These are phyloP conservation scores for Aspergillus udagawae DNA, from an alignment of 2,329 filamentous ascomycete species.

Conservation along the genomic window DNA sequence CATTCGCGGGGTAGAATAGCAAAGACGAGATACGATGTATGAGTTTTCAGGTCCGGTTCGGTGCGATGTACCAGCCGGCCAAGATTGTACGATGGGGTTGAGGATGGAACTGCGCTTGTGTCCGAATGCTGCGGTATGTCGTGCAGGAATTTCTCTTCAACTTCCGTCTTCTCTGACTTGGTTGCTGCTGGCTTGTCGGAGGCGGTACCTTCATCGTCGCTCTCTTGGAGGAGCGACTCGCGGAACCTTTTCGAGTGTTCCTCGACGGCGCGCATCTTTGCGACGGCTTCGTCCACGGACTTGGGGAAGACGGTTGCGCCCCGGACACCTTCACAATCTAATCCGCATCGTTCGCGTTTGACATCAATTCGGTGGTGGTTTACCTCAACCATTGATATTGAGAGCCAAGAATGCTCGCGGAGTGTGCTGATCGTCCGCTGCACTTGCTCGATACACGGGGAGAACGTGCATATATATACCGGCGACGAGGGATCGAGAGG, in stretches of 20 bases:
- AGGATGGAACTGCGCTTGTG: constrained; percentile 9
- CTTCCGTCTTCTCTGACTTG: constrained; percentile 14
- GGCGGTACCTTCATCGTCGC: constrained; percentile 13
- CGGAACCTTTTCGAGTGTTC: constrained; percentile 64
- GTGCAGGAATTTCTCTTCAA: constrained; percentile 28
- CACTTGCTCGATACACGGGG: constrained; percentile 94
- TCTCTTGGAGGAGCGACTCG: constrained; percentile 25
- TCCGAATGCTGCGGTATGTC: neutral
- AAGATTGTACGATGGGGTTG: constrained; percentile 61
- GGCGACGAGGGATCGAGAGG: constrained; percentile 68
- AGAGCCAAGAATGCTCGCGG: constrained; percentile 78
- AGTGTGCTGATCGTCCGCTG: constrained; percentile 78
- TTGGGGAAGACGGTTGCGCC: constrained; percentile 63
- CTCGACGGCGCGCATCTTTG: constrained; percentile 69
- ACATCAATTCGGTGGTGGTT: constrained; percentile 75
- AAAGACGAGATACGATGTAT: constrained; percentile 96
- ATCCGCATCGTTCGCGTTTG: constrained; percentile 72
- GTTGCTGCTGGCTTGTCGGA: constrained; percentile 19
- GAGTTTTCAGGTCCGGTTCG: constrained; percentile 86
- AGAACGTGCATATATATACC: constrained; percentile 86
- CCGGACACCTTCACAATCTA: constrained; percentile 62
- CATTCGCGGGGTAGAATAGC: constrained; percentile 83
- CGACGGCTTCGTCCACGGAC: constrained; percentile 74
- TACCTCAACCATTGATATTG: constrained; percentile 92
- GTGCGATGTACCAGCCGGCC: constrained; percentile 75